Evolutionary conservation across 2,329 filamentous ascomycete genomes (phyloP).

Genomic region (Nothopassalora personata): DNA sequence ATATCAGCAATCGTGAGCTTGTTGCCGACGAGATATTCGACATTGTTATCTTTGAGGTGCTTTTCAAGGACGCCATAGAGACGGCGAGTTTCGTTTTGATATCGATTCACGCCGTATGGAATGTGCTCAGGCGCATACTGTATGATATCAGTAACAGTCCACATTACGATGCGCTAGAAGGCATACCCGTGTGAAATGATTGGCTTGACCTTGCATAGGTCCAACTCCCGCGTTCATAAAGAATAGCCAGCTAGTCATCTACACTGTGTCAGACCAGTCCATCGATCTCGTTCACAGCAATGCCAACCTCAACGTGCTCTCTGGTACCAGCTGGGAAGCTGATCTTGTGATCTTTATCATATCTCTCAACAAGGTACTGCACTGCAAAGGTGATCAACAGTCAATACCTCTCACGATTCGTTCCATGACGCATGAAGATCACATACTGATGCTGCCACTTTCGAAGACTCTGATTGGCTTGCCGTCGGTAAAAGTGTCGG

Average conservation of each 20-base stretch:
- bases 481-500: slow-evolving; percentile 71
- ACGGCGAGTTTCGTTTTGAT: slow-evolving; percentile 76
- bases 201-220: slow-evolving; percentile 53
- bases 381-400: slow-evolving; percentile 34
- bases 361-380: not conserved
- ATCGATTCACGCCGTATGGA: slow-evolving; percentile 55
- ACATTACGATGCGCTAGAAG: not conserved
- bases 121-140: slow-evolving; percentile 75
- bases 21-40: slow-evolving; percentile 56
- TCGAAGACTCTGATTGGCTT: slow-evolving; percentile 73
- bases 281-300: not conserved
- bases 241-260: slow-evolving; percentile 64
- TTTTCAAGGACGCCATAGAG: slow-evolving; percentile 73
- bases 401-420: not conserved
- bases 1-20: slow-evolving; percentile 68
- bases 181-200: slow-evolving; percentile 65
- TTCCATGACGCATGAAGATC: not conserved
- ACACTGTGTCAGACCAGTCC: not conserved
- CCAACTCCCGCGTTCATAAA: slow-evolving; percentile 64
- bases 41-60: slow-evolving; percentile 53
- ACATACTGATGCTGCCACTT: slow-evolving; percentile 63
- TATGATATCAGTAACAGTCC: not conserved
- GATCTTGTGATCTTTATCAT: slow-evolving; percentile 64
- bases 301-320: slow-evolving; percentile 59
- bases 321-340: slow-evolving; percentile 67